A percentile compares a stretch with the other conserved stretches of the same genome.
phyloP scores from a whole-genome alignment of 139 green algal genomes.

The Ostreobium quekettii region DNA sequence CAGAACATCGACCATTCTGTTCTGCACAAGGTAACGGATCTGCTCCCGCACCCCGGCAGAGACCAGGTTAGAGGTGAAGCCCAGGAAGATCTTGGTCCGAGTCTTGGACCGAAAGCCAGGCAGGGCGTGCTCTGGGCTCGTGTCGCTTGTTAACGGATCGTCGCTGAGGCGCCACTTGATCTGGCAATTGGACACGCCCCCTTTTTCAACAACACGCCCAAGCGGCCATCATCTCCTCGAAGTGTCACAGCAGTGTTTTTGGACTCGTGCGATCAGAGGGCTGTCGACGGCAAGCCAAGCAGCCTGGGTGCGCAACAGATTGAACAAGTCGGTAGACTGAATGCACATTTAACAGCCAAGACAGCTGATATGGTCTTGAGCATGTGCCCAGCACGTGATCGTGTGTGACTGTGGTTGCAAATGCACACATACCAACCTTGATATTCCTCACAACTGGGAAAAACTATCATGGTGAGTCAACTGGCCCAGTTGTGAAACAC shows the following conservation, averaged over 20 bases:
- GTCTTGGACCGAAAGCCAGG: constrained; percentile 31
- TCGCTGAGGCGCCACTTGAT: constrained; percentile 79
- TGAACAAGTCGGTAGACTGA: no score
- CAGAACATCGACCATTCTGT: constrained; percentile 89
- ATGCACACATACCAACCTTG: no score
- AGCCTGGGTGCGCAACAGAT: neutral
- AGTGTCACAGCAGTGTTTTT: neutral
- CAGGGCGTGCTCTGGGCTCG: constrained; percentile 28
- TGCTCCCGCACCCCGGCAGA: constrained; percentile 83
- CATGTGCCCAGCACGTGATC: no score
- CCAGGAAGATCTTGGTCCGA: constrained; percentile 84
- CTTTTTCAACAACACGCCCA: no score
- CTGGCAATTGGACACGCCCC: no score
- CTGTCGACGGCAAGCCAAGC: neutral
- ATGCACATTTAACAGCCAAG: no score
- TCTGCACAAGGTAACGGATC: constrained; percentile 72
- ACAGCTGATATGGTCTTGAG: no score
- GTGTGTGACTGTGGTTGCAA: no score
- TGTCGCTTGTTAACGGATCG: constrained; percentile 47
- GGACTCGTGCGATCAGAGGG: neutral
- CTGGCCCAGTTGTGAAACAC: no score
- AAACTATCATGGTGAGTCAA: no score
- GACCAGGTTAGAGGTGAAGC: constrained; percentile 94
- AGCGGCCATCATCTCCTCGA: no score
- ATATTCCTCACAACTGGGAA: no score